Conservation (phyloP, 176 grass and related monocot genomes). For the Aegilops longissima region DNA sequence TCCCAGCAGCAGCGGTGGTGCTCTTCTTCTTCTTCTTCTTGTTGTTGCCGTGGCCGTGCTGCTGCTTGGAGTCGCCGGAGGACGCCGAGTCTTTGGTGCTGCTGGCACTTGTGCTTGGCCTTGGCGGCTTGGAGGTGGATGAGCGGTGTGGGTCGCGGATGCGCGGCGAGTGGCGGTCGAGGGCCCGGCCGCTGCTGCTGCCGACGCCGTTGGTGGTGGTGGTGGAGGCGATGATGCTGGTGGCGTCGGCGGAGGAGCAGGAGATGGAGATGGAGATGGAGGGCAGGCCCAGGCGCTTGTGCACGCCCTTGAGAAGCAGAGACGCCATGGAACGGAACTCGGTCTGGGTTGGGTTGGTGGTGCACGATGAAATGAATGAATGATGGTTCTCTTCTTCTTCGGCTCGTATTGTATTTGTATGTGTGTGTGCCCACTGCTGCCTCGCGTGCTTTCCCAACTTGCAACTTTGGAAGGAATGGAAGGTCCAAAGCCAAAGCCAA, state of each 20-base stretch:
- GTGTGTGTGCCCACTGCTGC: background rate
- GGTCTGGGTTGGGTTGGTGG: background rate
- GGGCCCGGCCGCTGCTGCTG: slow-evolving; percentile 14
- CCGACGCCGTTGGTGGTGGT: no score
- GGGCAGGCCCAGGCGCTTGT: slow-evolving; percentile 30
- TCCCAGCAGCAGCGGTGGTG: background rate
- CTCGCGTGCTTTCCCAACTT: background rate
- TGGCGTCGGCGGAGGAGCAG: slow-evolving; percentile 63
- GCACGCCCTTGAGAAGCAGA: slow-evolving; percentile 56
- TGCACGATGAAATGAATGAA: background rate
- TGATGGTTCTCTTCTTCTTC: background rate
- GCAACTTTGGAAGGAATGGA: background rate
- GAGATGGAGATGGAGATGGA: slow-evolving; percentile 42
- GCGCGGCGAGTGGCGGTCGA: slow-evolving; percentile 56
- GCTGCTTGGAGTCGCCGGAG: background rate
- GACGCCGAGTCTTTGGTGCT: background rate
- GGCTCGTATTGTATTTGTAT: background rate
- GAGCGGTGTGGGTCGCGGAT: slow-evolving; percentile 41
- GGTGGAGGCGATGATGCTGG: slow-evolving; percentile 28
- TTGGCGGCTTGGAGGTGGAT: background rate
- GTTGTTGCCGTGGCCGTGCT: background rate
- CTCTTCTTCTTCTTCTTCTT: slow-evolving; percentile 27
- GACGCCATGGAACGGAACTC: slow-evolving; percentile 36
- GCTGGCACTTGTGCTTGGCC: background rate
- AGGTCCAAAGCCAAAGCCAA: background rate